Percentiles rank a stretch among this genome's conserved stretches.
These are phyloP conservation scores for Daldinia concentrica DNA, from an alignment of 495 filamentous ascomycete species.

Conservation along the genomic window DNA sequence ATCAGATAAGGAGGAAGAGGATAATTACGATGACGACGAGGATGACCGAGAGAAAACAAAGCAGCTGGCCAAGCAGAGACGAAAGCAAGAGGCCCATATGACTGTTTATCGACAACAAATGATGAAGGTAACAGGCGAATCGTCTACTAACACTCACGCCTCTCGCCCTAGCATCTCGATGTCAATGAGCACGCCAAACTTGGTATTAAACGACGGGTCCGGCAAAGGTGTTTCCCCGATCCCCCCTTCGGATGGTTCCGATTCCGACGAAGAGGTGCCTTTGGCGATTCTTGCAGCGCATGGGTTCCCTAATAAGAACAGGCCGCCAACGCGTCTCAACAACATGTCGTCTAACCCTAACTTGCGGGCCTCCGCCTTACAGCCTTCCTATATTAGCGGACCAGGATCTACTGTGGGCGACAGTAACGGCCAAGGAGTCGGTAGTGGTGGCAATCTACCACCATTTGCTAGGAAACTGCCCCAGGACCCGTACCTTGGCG, in stretches of 20 bases:
- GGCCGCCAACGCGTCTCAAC: constrained; percentile 76
- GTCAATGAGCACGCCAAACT: constrained; percentile 66
- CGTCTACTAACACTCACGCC: constrained; percentile 52
- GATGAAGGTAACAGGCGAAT: constrained; percentile 93
- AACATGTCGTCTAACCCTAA: constrained; percentile 73
- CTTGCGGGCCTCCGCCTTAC: constrained; percentile 57
- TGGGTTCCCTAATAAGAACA: constrained; percentile 86
- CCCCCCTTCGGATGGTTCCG: constrained; percentile 62
- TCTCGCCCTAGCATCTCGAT: constrained; percentile 56
- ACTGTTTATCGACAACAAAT: constrained; percentile 92
- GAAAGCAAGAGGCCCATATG: constrained; percentile 91
- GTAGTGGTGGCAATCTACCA: constrained; percentile 62
- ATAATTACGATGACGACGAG: constrained; percentile 80
- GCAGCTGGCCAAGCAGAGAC: constrained; percentile 76
- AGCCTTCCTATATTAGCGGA: constrained; percentile 33
- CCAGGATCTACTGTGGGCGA: constrained; percentile 42
- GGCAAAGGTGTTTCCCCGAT: constrained; percentile 44
- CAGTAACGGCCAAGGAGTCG: constrained; percentile 25
- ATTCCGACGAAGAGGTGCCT: constrained; percentile 83
- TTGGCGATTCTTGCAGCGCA: constrained; percentile 89
- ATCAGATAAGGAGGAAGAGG: constrained; percentile 65
- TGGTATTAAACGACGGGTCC: constrained; percentile 48
- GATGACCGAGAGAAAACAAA: constrained; percentile 81
- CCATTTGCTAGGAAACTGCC: constrained; percentile 89
- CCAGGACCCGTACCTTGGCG: constrained; percentile 87